Conservation (phyloP, 2,329 filamentous ascomycete genomes). For the Paecilomyces sp. region DNA sequence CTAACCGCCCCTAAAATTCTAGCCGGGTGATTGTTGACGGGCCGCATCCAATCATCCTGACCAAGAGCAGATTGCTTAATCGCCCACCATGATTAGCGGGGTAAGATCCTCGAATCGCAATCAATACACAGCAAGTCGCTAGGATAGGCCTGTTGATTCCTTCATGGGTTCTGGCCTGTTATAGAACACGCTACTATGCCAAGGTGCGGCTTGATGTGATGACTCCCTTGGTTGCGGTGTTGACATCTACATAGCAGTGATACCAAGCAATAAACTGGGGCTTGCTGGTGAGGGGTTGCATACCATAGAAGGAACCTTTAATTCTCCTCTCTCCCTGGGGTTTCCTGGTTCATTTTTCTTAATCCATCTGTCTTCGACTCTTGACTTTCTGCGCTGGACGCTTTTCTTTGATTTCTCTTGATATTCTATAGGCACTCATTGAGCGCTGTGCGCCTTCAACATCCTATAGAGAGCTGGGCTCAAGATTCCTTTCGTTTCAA, state of each 20-base stretch:
- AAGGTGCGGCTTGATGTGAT: neutral
- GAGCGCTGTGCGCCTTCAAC: neutral
- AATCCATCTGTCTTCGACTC: neutral
- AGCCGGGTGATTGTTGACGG: neutral
- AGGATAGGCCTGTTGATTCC: neutral
- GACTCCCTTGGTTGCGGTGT: neutral
- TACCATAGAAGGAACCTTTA: neutral
- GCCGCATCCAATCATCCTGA: neutral
- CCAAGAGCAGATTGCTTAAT: neutral
- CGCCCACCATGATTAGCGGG: neutral
- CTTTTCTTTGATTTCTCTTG: neutral
- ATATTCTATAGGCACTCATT: neutral
- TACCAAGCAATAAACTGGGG: neutral
- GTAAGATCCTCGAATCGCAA: neutral
- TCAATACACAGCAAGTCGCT: neutral
- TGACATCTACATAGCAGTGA: neutral
- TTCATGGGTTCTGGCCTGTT: neutral
- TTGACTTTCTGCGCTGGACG: neutral
- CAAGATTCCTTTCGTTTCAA: neutral
- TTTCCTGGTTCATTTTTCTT: neutral
- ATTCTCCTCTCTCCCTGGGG: neutral
- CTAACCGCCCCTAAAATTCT: neutral
- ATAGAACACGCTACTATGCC: neutral
- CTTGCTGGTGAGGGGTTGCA: neutral
- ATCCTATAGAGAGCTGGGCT: slow-evolving; percentile 1